These are phyloP conservation scores for Paracamarosporium sp. DNA, from an alignment of 2,329 filamentous ascomycete genomes.

Conservation along the genomic window DNA sequence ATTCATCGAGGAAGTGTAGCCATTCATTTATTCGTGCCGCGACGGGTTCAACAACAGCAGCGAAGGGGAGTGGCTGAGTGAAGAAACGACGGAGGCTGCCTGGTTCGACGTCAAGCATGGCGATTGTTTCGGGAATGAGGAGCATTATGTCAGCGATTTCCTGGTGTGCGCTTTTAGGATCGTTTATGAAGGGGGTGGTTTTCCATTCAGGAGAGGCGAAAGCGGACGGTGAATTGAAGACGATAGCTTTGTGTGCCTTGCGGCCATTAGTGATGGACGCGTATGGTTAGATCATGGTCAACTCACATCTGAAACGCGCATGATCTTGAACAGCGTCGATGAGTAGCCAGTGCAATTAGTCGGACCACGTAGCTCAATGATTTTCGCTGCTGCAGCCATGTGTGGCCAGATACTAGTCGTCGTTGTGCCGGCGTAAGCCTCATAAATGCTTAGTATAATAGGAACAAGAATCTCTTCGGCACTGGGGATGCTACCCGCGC, in stretches of 20 bases:
- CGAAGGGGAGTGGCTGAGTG: conserved; percentile 11
- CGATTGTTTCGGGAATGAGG: conserved; percentile 31
- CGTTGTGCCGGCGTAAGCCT: conserved; percentile 37
- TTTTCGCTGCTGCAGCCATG: conserved; percentile 31
- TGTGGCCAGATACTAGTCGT: conserved; percentile 37
- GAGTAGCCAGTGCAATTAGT: conserved; percentile 31
- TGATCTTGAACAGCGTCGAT: conserved; percentile 35
- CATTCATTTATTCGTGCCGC: conserved; percentile 21
- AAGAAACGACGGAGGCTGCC: conserved; percentile 32
- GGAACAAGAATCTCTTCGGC: conserved; percentile 39
- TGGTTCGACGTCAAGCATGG: conserved; percentile 14
- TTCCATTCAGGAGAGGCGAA: conserved; percentile 38
- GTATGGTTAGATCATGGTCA: neutral
- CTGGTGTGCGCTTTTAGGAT: conserved; percentile 32
- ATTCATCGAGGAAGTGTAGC: conserved; percentile 23
- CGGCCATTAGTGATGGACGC: conserved; percentile 13
- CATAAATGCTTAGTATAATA: conserved; percentile 37
- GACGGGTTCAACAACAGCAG: conserved; percentile 13
- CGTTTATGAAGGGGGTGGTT: conserved; percentile 32
- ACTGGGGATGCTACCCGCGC: conserved; percentile 25
- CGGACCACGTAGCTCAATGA: conserved; percentile 41
- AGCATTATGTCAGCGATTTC: conserved; percentile 35
- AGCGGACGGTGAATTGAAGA: conserved; percentile 35
- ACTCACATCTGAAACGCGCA: conserved; percentile 38
- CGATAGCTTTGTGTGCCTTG: conserved; percentile 33